A percentile compares a stretch with the other conserved stretches of the same genome.
phyloP scores from a whole-genome alignment of 805 yeast genomes.

The Candida sanyiensis region DNA sequence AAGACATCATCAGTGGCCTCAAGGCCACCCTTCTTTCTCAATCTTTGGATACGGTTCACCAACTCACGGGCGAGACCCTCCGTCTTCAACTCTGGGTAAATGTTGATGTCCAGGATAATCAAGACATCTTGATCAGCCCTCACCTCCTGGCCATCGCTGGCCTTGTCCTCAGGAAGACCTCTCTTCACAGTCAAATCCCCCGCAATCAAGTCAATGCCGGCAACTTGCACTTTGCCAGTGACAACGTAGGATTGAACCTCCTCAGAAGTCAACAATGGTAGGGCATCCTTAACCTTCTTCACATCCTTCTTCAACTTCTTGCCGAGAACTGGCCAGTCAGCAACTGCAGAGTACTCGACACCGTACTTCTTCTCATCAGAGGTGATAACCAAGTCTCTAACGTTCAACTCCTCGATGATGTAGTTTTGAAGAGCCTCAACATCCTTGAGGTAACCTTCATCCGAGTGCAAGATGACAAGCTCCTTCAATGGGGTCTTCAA shows the following conservation, averaged over 20 bases:
- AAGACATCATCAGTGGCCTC: slow-evolving; percentile 92
- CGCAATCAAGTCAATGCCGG: slow-evolving; percentile 77
- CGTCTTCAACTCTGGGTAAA: slow-evolving; percentile 81
- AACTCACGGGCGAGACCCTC: slow-evolving; percentile 97
- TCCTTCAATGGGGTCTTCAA: slow-evolving; percentile 91
- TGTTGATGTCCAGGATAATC: slow-evolving; percentile 79
- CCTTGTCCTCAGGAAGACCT: slow-evolving; percentile 69
- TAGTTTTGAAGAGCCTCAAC: slow-evolving; percentile 71
- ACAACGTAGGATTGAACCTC: slow-evolving; percentile 73
- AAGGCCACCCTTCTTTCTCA: slow-evolving; percentile 93
- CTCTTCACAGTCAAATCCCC: slow-evolving; percentile 91
- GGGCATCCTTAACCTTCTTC: slow-evolving; percentile 88
- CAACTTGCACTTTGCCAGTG: slow-evolving; percentile 74
- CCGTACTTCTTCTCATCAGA: slow-evolving; percentile 88
- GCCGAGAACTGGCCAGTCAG: slow-evolving; percentile 99
- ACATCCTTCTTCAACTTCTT: slow-evolving; percentile 94
- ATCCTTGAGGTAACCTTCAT: slow-evolving; percentile 67
- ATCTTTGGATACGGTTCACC: slow-evolving; percentile 93
- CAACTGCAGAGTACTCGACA: slow-evolving; percentile 89
- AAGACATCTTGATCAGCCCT: slow-evolving; percentile 88
- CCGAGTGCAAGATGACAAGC: slow-evolving; percentile 80
- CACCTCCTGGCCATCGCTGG: slow-evolving; percentile 70
- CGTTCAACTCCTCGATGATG: slow-evolving; percentile 86
- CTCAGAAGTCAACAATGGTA: slow-evolving; percentile 74
- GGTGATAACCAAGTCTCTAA: slow-evolving; percentile 82